Base-by-base conservation (phyloP, 2,329 filamentous ascomycete species). In the Colletotrichum sp. region DNA sequence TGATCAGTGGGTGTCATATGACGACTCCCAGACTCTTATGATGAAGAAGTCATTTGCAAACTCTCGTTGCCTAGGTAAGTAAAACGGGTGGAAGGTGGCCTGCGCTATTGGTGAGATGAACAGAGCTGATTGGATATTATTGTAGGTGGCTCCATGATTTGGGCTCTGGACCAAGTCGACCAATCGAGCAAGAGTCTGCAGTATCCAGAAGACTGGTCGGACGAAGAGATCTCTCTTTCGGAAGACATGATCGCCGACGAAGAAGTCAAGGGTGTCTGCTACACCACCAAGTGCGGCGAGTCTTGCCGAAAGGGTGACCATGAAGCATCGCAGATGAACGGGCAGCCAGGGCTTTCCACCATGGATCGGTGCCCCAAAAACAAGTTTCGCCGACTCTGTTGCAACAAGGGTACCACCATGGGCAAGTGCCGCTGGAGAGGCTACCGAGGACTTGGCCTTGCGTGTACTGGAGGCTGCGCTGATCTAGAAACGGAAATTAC, bases 391-490 rank as follows among this genome's bases (percentile, higher is more conserved):
- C 71, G 24, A 7, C 64, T 83, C 8, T 84, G 83, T 69, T 84
- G 83, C 67, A 72, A 79, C 49, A 63, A 78, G 57, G 76, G 80
- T 12, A 64, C 71, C 18, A 69, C 28, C 7, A 69, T 81, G 71
- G 82, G 82, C 13, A 80, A 59, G 18, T 84, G 82, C 72, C 77
- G 78, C 26, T 84, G 82, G 71, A 49, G 71, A 34, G 71, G 82
- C 59, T 84, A 79, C 64, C 77, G 82, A 28, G 83, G 83, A 7
- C 73, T 78, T 6, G 82, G 83, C 2, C 21, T 84, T 82, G 82
- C 72, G 79, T 79, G 26, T 2, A 62, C 26, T 10, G 72, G 77
- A 7, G 82, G 82, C 5, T 84, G 82, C 65, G 81, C 68, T 24
- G 78, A 79, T 55, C 78, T 77, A 44, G 83, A 84, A 69, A 83